Percentiles rank a stretch among this genome's conserved stretches.
Evolutionary conservation across 192 early-diverging fungal genomes (phyloP).

Genomic region (Chytriomyces confervae): DNA sequence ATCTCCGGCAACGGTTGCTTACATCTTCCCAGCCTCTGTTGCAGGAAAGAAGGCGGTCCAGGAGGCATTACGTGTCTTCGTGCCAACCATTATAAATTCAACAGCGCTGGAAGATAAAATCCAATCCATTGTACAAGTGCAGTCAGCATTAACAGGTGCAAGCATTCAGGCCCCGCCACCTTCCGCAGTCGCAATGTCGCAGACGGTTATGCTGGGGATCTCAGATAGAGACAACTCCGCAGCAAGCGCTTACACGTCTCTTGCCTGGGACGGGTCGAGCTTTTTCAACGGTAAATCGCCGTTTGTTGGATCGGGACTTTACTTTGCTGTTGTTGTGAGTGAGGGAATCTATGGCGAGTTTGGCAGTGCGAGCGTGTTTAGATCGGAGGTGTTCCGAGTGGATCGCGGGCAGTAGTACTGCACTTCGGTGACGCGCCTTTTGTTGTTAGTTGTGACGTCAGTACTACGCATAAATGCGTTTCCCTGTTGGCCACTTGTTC

Average conservation of each 20-base stretch:
- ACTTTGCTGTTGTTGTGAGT: not conserved
- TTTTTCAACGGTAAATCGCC: slow-evolving; percentile 1
- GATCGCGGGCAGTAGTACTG: not conserved
- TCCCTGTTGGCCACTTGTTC: no score
- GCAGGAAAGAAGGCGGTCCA: not conserved
- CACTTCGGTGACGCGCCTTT: not conserved
- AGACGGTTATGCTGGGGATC: not conserved
- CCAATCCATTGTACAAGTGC: no score
- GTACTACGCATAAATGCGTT: not conserved
- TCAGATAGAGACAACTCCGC: not conserved
- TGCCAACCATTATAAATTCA: not conserved
- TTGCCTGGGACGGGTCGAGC: slow-evolving; percentile 15
- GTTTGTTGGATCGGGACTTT: slow-evolving; percentile 13
- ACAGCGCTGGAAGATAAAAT: not conserved
- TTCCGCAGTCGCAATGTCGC: slow-evolving; percentile 15
- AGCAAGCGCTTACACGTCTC: not conserved
- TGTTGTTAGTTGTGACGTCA: not conserved
- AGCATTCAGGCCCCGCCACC: not conserved
- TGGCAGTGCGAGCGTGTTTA: slow-evolving; percentile 2
- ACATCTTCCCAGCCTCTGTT: slow-evolving; percentile 1
- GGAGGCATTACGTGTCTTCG: not conserved
- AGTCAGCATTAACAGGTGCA: no score
- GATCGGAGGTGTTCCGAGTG: not conserved
- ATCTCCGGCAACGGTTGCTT: not conserved
- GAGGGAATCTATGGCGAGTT: slow-evolving; percentile 10